Evolutionary conservation across 164 flowering plant species (phyloP).

Genomic region (Stephania japonica): DNA sequence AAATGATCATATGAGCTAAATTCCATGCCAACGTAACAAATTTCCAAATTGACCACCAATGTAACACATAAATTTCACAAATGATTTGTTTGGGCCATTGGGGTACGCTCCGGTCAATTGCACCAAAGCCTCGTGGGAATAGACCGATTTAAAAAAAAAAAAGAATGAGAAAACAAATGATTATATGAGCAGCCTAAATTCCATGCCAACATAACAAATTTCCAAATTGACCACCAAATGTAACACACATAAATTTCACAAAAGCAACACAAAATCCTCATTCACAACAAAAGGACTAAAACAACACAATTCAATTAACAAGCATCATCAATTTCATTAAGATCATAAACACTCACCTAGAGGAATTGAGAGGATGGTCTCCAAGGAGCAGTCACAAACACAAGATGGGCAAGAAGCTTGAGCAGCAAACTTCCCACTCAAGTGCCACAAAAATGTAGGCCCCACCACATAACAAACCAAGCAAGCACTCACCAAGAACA

Average conservation of each 20-base stretch:
- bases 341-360: slow-evolving; percentile 14
- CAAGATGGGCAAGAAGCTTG: slow-evolving; percentile 26
- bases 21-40: background rate
- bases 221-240: background rate
- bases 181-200: background rate
- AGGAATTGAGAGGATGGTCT: slow-evolving; percentile 19
- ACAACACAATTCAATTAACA: background rate
- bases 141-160: too few relatives aligned
- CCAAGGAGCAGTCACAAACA: slow-evolving; percentile 24
- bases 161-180: background rate
- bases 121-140: too few relatives aligned
- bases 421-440: slow-evolving; percentile 11
- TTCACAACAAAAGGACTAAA: background rate
- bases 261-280: background rate
- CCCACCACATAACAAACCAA: slow-evolving; percentile 25
- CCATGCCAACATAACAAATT: background rate
- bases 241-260: background rate
- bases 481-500: slow-evolving; percentile 24
- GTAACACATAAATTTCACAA: background rate
- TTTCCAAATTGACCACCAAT: background rate
- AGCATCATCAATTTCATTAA: background rate
- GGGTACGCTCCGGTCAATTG: too few relatives aligned
- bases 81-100: too few relatives aligned
- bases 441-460: slow-evolving; percentile 22
- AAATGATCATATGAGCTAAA: background rate